Base-by-base conservation (phyloP, 2,329 filamentous ascomycete genomes). In the Aspergillus tamarii region DNA sequence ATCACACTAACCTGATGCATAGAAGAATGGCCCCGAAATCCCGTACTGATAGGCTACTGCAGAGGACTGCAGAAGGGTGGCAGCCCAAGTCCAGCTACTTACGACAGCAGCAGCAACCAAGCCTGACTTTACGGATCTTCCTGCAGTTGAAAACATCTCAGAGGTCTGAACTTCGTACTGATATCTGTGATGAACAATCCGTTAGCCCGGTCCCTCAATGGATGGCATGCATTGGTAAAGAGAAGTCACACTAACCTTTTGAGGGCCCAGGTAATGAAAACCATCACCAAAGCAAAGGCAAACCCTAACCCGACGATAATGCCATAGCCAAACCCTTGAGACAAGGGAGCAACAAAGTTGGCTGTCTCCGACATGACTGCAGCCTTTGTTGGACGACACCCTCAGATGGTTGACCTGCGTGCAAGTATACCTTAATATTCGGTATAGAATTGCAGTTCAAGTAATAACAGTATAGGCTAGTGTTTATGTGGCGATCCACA, bases 61-160 rank as follows among this genome's bases (percentile, higher is more conserved):
- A 0, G 91, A 89, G 1, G 88, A 91, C 73, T 95, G 92, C 2
- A 95, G 83, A 1, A 94, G 82, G 0, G 92, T 95, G 26, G 92
- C 93, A 0, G 92, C 93, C 93, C 93, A 96, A 0, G 93, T 96
- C 93, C 94, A 97, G 6, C 90, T 93, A 19, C 91, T 94, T 4
- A 96, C 92, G n/a, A 97, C 93, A 19, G 93, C 93, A 6, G 92
- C 91, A 12, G 92, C 91, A 0, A 96, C 92, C 16, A 97, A 84
- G 50, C 93, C 94, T 10, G 92, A 93, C 75, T 96, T 97, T 69
- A 97, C 92, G 1, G 91, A 93, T 66, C 94, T 85, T 21, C 93
- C 93, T 57, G 93, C 93, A 0, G 93, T 96, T 67, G 87, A 93
- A 83, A 97, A 97, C 87, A 93, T 95, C 80, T 97, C 93, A 0